Conservation (phyloP, 2,329 filamentous ascomycete genomes). For the Hirsutella minnesotensis region DNA sequence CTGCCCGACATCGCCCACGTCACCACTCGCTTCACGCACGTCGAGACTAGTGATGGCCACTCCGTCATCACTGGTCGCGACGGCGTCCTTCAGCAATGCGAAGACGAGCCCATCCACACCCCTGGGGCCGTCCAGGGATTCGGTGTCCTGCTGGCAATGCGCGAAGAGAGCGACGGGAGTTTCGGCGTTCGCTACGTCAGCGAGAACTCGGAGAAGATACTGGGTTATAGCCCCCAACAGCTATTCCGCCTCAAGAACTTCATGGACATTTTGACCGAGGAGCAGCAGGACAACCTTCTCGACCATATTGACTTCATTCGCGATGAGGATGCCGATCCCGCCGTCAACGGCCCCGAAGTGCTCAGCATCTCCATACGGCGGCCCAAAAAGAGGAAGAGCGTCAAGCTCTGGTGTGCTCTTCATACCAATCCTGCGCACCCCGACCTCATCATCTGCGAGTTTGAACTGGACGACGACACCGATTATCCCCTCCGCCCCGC, state of each 20-base stretch:
- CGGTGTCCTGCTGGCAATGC: constrained; percentile 62
- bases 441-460: constrained; percentile 72
- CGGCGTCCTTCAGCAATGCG: constrained; percentile 64
- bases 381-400: constrained; percentile 36
- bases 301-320: constrained; percentile 83
- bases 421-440: constrained; percentile 60
- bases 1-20: constrained; percentile 35
- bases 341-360: constrained; percentile 69
- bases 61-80: constrained; percentile 72
- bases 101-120: constrained; percentile 84
- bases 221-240: constrained; percentile 66
- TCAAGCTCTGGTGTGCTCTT: constrained; percentile 79
- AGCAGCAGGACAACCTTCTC: constrained; percentile 71
- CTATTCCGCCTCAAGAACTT: constrained; percentile 67
- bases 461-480: constrained; percentile 71
- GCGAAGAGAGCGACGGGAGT: constrained; percentile 56
- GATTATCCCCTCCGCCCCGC: constrained; percentile 54
- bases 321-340: constrained; percentile 68
- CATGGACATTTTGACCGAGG: constrained; percentile 71
- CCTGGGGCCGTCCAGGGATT: constrained; percentile 76
- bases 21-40: constrained; percentile 67
- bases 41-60: constrained; percentile 66
- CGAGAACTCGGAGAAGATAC: constrained; percentile 65
- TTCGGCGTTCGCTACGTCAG: constrained; percentile 64
- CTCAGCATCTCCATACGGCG: constrained; percentile 66